A percentile compares a stretch with the other conserved stretches of the same genome.
Evolutionary conservation across 805 yeast genomes (phyloP).

Genomic region (Scheffersomyces ergatensis): DNA sequence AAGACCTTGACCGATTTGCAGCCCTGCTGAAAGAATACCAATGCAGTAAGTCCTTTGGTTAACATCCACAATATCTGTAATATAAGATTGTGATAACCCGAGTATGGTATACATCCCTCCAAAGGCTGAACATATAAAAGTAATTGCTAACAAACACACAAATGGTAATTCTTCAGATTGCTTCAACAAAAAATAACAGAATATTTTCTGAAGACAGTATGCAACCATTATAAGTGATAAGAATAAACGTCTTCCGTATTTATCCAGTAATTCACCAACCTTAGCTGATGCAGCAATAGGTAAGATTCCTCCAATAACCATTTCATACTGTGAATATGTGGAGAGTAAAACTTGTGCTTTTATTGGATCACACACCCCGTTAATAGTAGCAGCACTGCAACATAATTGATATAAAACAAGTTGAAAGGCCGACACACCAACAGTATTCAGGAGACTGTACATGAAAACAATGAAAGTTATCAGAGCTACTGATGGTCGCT

Average conservation of each 20-base stretch:
- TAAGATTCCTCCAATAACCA: constrained; percentile 40
- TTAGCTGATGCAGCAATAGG: constrained; percentile 51
- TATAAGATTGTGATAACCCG: constrained; percentile 60
- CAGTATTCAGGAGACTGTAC: constrained; percentile 38
- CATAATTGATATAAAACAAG: constrained; percentile 25
- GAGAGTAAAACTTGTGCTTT: constrained; percentile 39
- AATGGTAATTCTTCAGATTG: constrained; percentile 22
- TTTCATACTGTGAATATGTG: constrained; percentile 40
- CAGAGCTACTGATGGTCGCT: constrained; percentile 52
- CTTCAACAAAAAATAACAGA: constrained; percentile 10
- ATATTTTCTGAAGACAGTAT: constrained; percentile 1
- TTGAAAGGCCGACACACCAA: constrained; percentile 40
- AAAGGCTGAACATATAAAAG: constrained; percentile 43
- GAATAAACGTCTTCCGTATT: constrained; percentile 28
- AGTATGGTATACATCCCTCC: constrained; percentile 58
- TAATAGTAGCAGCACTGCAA: constrained; percentile 15
- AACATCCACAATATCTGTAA: constrained; percentile 65
- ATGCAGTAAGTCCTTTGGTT: constrained; percentile 50
- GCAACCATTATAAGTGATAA: constrained; percentile 6
- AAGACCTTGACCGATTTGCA: constrained; percentile 53
- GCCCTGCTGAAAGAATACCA: constrained; percentile 52
- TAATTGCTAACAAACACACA: constrained; percentile 34
- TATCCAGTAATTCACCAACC: constrained; percentile 28
- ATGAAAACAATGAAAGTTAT: constrained; percentile 42
- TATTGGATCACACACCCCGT: constrained; percentile 23